Base-by-base conservation (phyloP, 2,329 filamentous ascomycete species). In the Phaeophleospora eucalypticola region DNA sequence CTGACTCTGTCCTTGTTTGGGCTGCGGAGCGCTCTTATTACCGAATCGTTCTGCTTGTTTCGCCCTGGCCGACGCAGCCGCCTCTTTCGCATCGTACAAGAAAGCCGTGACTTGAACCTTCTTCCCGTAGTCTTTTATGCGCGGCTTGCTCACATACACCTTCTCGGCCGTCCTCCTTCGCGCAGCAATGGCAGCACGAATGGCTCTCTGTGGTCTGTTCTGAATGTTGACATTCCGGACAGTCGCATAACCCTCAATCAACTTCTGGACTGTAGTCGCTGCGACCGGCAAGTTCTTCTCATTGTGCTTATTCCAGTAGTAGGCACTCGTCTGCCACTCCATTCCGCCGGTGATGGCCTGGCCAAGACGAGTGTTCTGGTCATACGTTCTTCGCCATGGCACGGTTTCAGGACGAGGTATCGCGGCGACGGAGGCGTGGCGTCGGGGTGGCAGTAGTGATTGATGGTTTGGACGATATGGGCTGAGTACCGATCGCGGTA, bases 321-420 rank as follows among this genome's bases (percentile, higher is more conserved):
- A 60, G 24, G 51, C 57, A 1, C 51, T 55, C 8, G 58, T 59
- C 43, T 58, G 57, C 58, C 58, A 60, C 49, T 60, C 58, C 52
- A 58, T 57, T 3, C 48, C 49, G 16, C 58, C 58, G 6, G 55
- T 58, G n/a, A 54, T 49, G 17, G 53, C 47, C 16, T 49, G 41
- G 2, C 53, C 55, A 2, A 54, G 42, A 10, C 47, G 46, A 17
- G 52, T 54, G 4, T 49, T 41, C 18, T 48, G 46, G 34, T 51
- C 46, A 12, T 12, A 7, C 12, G 12, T 6, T 12, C 24, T 29
- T 6, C 24, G 24, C 24, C 24, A 29, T 29, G 12, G 12, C 12
- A 12, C 24, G 6, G 24, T 29, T 29, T 29, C 24, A 7, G 6
- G 24, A 29, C 24, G 24, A 12, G 24, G 24, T 29, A 29, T 29